Base-by-base conservation (phyloP, 257 asterid species). In the Fraxinus anomala region DNA sequence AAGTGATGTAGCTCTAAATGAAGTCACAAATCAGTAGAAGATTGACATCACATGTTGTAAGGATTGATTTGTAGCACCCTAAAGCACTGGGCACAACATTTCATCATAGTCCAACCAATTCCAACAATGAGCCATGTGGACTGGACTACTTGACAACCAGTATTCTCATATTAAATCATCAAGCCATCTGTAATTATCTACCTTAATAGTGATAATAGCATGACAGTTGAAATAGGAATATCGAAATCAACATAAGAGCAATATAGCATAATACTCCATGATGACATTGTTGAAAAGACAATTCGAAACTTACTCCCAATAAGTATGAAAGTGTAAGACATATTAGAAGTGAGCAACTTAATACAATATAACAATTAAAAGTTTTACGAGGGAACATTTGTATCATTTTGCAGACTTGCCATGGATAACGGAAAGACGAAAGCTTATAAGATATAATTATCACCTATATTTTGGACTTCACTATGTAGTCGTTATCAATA, bases 371-470 rank as follows among this genome's bases (percentile, higher is more conserved):
- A 42, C 3, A 42, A 11, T 42, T 42, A 42, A 11, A 42, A 42
- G 17, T 42, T 42, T 47, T 47, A 34, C 37, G 19, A 70, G 19
- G 28, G 33, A 36, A 26, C 24, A 21, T 14, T 0, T 17, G 47
- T 17, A 36, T 49, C 66, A 66, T 56, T 42, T 24, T 66, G 51
- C 17, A 34, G 44, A 51, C 72, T 39, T 76, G 54, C 24, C 21
- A 26, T 23, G 36, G 69, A 71, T 49, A 23, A 37, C 56, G 73
- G 72, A 74, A 68, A 63, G 80, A 76, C 16, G 17, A 63, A 23
- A 61, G 44, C 26, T 67, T 47, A 47, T 37, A 13, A 67, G 56
- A 73, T 73, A 63, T 44, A 80, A 4, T 19, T 51, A 6, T 51
- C 26, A 1, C 3, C 6, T 7, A 9, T 11, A 40, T 40, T 40